Evolutionary conservation across 441 rosid genomes (phyloP).

Genomic region (Eugenia klotzschiana): DNA sequence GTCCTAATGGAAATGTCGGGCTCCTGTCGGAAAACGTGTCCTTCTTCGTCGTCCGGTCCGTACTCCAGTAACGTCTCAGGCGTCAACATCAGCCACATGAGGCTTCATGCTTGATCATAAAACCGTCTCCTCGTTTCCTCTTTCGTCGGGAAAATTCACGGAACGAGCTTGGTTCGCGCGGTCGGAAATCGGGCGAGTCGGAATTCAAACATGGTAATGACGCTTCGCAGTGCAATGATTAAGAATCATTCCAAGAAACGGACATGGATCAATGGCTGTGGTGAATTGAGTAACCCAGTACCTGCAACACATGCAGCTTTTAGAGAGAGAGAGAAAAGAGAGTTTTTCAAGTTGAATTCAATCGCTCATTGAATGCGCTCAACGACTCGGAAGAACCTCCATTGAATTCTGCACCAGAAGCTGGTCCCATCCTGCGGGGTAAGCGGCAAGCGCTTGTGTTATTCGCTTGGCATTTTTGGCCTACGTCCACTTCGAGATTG

Average conservation of each 20-base stretch:
- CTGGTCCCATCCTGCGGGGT: conserved; percentile 31
- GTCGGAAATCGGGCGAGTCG: neutral
- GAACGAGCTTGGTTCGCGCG: neutral
- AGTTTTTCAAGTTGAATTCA: conserved; percentile 12
- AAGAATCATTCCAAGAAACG: neutral
- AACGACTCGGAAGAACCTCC: conserved; percentile 33
- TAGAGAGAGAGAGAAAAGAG: neutral
- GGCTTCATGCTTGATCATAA: neutral
- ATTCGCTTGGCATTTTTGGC: conserved; percentile 5
- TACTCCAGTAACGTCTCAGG: neutral
- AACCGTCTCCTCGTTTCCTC: neutral
- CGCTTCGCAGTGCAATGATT: neutral
- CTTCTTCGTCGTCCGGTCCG: neutral
- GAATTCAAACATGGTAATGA: neutral
- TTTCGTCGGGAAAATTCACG: neutral
- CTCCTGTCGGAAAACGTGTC: neutral
- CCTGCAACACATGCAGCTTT: neutral
- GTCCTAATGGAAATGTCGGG: neutral
- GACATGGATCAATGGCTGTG: neutral
- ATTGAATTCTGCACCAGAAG: conserved; percentile 34
- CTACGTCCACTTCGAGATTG: conserved; percentile 8
- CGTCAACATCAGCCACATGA: neutral
- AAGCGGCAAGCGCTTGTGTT: conserved; percentile 13
- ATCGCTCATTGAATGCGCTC: conserved; percentile 45
- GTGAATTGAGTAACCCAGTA: neutral